These are phyloP conservation scores for Plantago rigida DNA, from an alignment of 305 asterid genomes.

Conservation along the genomic window DNA sequence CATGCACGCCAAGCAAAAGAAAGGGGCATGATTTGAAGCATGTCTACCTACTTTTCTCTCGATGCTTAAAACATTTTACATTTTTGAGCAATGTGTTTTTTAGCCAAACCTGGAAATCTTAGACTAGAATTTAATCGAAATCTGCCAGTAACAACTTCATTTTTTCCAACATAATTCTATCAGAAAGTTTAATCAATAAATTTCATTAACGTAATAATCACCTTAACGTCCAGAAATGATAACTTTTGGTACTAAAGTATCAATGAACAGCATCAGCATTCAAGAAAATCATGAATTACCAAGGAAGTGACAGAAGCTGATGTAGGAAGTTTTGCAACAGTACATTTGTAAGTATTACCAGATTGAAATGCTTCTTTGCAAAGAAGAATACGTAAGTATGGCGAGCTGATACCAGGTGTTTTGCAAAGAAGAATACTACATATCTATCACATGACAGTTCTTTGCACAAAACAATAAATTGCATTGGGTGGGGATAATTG, in stretches of 20 bases:
- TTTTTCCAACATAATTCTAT: slow-evolving; percentile 4
- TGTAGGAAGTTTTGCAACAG: neutral
- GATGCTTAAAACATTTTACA: too few relatives aligned
- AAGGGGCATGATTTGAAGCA: neutral
- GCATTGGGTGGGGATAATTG: neutral
- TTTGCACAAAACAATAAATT: too few relatives aligned
- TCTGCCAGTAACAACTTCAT: neutral
- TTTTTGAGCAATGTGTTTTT: neutral
- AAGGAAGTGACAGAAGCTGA: neutral
- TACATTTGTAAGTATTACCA: slow-evolving; percentile 15
- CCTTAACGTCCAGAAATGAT: slow-evolving; percentile 5
- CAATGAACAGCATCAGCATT: neutral
- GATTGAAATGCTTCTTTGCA: neutral
- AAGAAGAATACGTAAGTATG: neutral
- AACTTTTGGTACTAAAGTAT: neutral
- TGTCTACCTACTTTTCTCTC: neutral
- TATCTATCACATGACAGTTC: too few relatives aligned
- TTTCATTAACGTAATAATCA: slow-evolving; percentile 7
- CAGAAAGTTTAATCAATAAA: slow-evolving; percentile 6
- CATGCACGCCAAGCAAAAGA: neutral
- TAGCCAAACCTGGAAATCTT: neutral
- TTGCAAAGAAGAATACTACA: too few relatives aligned
- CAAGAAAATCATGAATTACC: slow-evolving; percentile 2
- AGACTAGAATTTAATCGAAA: neutral
- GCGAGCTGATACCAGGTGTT: neutral